Conservation (phyloP, 306 rosid genomes). For the Cucumis sativus region DNA sequence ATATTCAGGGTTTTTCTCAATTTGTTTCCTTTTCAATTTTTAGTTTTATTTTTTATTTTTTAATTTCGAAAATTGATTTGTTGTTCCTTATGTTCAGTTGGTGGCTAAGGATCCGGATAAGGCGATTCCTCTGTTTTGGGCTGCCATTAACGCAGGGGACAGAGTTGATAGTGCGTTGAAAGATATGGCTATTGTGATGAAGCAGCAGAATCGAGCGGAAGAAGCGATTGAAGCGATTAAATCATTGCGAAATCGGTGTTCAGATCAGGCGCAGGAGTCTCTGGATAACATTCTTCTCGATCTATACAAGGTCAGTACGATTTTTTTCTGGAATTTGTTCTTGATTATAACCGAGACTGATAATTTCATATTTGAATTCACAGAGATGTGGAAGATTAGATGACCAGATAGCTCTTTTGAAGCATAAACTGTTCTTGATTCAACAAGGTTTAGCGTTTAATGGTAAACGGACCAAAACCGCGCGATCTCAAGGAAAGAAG, state of each 20-base stretch:
- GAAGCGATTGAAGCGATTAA: slow-evolving; percentile 97
- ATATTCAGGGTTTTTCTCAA: background rate
- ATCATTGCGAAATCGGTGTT: slow-evolving; percentile 70
- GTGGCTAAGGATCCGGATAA: slow-evolving; percentile 96
- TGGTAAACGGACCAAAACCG: slow-evolving; percentile 93
- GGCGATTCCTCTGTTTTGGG: slow-evolving; percentile 92
- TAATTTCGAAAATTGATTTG: background rate
- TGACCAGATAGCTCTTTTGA: slow-evolving; percentile 69
- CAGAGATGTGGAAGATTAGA: slow-evolving; percentile 97
- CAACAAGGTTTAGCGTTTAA: slow-evolving; percentile 96
- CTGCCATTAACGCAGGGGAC: slow-evolving; percentile 92
- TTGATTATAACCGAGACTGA: background rate
- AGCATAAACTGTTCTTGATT: slow-evolving; percentile 70
- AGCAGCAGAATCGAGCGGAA: slow-evolving; percentile 88
- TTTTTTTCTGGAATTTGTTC: background rate
- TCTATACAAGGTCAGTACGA: slow-evolving; percentile 59
- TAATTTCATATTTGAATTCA: background rate
- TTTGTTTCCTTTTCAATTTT: background rate
- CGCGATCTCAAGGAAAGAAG: slow-evolving; percentile 97
- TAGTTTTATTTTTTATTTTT: background rate
- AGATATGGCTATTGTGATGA: slow-evolving; percentile 99
- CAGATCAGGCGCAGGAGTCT: slow-evolving; percentile 95
- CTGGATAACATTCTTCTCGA: slow-evolving; percentile 92
- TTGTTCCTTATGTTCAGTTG: slow-evolving; percentile 28
- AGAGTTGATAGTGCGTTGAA: slow-evolving; percentile 95